Evolutionary conservation across 164 flowering plant species (phyloP).

Genomic region (Cinnamomum chago): DNA sequence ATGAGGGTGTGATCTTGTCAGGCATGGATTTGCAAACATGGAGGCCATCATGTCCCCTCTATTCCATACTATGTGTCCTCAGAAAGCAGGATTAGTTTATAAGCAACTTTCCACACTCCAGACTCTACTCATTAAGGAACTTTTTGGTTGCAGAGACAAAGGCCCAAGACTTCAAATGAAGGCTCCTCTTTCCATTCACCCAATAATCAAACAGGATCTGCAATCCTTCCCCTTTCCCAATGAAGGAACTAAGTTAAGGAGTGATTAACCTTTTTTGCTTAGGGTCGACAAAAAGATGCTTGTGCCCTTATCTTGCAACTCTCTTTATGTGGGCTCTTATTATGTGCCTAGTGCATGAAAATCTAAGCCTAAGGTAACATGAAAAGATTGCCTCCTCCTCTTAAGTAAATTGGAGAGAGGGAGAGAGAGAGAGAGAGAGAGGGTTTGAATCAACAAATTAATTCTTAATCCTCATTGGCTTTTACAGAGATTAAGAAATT

Average conservation of each 20-base stretch:
- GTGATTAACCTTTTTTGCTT: constrained; percentile 8
- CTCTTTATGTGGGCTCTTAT: background rate
- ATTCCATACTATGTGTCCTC: constrained; percentile 39
- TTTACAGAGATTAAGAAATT: too few species aligned
- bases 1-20: constrained; percentile 27
- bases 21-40: constrained; percentile 51
- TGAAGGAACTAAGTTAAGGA: constrained; percentile 6
- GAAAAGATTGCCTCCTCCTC: background rate
- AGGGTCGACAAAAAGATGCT: constrained; percentile 8
- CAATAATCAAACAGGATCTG: constrained; percentile 7
- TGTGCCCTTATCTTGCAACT: background rate
- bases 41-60: constrained; percentile 69
- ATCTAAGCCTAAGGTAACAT: constrained; percentile 1
- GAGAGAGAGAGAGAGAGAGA: too few species aligned
- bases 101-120: constrained; percentile 28
- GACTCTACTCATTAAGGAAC: constrained; percentile 21
- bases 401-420: too few species aligned
- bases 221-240: constrained; percentile 1
- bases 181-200: background rate
- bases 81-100: constrained; percentile 29
- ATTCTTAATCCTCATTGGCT: background rate
- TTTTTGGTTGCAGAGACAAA: constrained; percentile 15
- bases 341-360: background rate
- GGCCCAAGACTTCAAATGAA: background rate
- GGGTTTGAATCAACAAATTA: background rate